A percentile compares a stretch with the other conserved stretches of the same genome.
These are phyloP conservation scores for Microstegium vimineum DNA, from an alignment of 176 grass and related monocot species.

Conservation along the genomic window DNA sequence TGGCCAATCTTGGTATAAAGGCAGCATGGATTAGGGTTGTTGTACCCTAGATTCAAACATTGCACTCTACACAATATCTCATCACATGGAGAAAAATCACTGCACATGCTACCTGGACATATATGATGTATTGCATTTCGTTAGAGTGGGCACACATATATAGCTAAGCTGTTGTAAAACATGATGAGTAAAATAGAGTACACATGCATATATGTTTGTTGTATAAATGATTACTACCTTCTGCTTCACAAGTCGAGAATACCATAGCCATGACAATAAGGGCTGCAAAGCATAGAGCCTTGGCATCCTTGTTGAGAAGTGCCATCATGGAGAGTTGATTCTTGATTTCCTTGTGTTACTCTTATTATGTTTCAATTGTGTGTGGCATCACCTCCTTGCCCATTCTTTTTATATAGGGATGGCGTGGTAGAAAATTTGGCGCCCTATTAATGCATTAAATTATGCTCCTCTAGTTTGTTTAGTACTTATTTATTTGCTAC, in stretches of 20 bases:
- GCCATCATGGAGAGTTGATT: not conserved
- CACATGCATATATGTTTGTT: not conserved
- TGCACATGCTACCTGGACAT: not conserved
- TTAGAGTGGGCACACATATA: not conserved
- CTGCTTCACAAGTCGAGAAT: not conserved
- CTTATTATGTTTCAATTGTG: not conserved
- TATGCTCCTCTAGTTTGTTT: not conserved
- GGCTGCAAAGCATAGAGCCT: not conserved
- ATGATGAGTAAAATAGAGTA: not conserved
- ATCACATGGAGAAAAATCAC: not conserved
- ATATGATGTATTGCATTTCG: not conserved
- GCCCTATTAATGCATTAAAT: not conserved
- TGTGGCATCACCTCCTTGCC: no score
- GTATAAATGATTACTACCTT: not conserved
- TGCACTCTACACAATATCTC: not conserved
- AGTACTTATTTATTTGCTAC: not conserved
- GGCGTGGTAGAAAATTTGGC: not conserved
- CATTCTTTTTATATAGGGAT: no score
- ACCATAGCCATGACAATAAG: not conserved
- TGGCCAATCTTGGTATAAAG: not conserved
- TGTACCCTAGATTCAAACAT: not conserved
- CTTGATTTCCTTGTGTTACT: not conserved
- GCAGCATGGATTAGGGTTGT: not conserved
- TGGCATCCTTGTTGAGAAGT: not conserved
- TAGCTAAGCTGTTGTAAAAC: not conserved